Base-by-base conservation (phyloP, 345 rosid species). In the Nephelium lappaceum region DNA sequence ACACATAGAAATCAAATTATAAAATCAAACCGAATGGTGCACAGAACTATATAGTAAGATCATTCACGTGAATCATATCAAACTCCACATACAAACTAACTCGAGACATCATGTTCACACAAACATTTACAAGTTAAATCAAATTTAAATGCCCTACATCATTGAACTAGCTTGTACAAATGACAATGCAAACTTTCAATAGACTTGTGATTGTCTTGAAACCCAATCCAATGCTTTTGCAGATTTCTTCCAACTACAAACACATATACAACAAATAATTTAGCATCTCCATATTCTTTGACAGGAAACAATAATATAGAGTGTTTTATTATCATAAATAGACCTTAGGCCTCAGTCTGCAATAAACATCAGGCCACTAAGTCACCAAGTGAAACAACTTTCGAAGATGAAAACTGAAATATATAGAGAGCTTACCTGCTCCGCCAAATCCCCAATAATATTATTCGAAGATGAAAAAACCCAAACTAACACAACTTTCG, bases 171-270 rank as follows among this genome's bases (percentile, higher is more conserved):
- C 36, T 31, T 2, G 36, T 31, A 31, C 36, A 31, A 2, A 31
- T 31, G 36, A 31, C 36, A 15, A 27, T 43, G 21, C n/a, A 62
- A 80, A 93, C 98, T 98, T 82, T 95, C 98, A 45, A 83, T 83
- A 0, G 98, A 98, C 65, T 95, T 47, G 95, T 88, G 3, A 97
- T 98, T 21, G 98, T 93, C 87, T 95, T 95, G 83, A 95, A 95
- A 7, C 98, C 93, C 80, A 95, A 80, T 10, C 98, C 98, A 53
- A 95, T 82, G 85, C 90, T 92, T 89, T 95, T 41, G 43, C 43
- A 41, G 43, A 41, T 82, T 82, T 89, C 95, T 92, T 61, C 0
- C 36, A 31, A 1, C 36, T 31, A 31, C 36, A 31, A 31, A 31
- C 36, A 31, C 3, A 31, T 31, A 31, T 31, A 31, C 36, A 31